Percentiles rank a stretch among this genome's conserved stretches.
phyloP scores from a whole-genome alignment of 2,329 filamentous ascomycete species.

The Diaporthe longicolla region DNA sequence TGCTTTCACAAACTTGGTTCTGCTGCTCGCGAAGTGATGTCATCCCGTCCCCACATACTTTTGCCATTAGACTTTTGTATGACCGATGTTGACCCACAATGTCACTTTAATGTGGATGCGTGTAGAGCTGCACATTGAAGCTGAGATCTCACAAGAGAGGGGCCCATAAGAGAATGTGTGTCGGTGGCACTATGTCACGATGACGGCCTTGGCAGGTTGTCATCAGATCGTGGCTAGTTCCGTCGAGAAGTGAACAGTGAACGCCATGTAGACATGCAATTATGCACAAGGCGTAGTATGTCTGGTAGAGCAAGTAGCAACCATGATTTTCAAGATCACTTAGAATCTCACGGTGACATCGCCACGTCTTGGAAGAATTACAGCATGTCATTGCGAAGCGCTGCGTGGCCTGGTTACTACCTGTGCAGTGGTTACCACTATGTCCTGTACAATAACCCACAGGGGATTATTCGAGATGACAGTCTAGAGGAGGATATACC shows the following conservation, averaged over 20 bases:
- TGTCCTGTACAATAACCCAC: too few relatives aligned
- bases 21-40: background rate
- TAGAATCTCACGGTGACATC: background rate
- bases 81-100: background rate
- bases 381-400: background rate
- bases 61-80: background rate
- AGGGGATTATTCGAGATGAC: too few relatives aligned
- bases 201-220: background rate
- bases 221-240: background rate
- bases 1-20: constrained; percentile 21
- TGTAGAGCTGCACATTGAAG: background rate
- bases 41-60: background rate
- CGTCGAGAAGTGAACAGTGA: too few relatives aligned
- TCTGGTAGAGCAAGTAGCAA: background rate
- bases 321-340: background rate
- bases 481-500: background rate
- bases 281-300: too few relatives aligned
- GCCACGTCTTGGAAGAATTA: background rate
- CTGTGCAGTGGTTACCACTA: too few relatives aligned
- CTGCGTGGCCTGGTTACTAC: background rate
- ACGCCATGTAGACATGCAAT: too few relatives aligned
- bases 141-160: background rate
- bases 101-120: background rate
- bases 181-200: background rate
- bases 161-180: background rate